phyloP scores from a whole-genome alignment of 129 eudicot genomes.

The Escallonia rubra region DNA sequence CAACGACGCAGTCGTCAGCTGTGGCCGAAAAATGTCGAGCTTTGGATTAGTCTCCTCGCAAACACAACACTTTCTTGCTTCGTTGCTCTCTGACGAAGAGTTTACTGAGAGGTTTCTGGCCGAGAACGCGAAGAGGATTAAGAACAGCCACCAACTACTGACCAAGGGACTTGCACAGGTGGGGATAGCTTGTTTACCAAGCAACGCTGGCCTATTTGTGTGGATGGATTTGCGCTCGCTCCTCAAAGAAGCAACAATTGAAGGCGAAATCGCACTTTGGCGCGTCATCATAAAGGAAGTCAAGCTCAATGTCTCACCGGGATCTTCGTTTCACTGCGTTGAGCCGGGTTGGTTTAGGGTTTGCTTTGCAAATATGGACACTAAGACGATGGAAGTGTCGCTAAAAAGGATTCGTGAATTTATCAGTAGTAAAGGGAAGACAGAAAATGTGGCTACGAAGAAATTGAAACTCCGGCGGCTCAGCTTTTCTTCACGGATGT shows the following conservation, averaged over 20 bases:
- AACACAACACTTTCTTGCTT: conserved; percentile 63
- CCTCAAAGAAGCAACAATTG: conserved; percentile 51
- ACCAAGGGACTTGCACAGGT: conserved; percentile 44
- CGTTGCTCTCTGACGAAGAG: conserved; percentile 61
- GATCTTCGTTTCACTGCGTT: conserved; percentile 63
- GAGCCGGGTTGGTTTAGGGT: conserved; percentile 98
- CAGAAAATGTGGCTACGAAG: not conserved
- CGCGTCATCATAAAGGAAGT: conserved; percentile 50
- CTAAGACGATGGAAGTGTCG: conserved; percentile 49
- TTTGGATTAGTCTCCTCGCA: conserved; percentile 83
- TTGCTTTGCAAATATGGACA: conserved; percentile 88
- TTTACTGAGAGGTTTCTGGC: conserved; percentile 38
- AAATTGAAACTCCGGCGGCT: conserved; percentile 33
- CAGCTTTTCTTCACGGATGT: conserved; percentile 38
- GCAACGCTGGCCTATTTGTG: conserved; percentile 70
- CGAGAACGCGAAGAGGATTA: conserved; percentile 44
- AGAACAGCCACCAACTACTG: conserved; percentile 36
- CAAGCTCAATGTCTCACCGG: conserved; percentile 83
- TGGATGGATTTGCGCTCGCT: conserved; percentile 78
- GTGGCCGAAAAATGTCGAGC: conserved; percentile 85
- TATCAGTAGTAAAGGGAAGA: conserved; percentile 19
- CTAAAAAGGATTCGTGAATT: conserved; percentile 50
- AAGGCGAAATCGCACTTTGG: conserved; percentile 70
- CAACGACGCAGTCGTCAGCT: conserved; percentile 57
- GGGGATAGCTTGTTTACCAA: conserved; percentile 56